Conservation (phyloP, 805 yeast genomes). For the Candida insectorum region DNA sequence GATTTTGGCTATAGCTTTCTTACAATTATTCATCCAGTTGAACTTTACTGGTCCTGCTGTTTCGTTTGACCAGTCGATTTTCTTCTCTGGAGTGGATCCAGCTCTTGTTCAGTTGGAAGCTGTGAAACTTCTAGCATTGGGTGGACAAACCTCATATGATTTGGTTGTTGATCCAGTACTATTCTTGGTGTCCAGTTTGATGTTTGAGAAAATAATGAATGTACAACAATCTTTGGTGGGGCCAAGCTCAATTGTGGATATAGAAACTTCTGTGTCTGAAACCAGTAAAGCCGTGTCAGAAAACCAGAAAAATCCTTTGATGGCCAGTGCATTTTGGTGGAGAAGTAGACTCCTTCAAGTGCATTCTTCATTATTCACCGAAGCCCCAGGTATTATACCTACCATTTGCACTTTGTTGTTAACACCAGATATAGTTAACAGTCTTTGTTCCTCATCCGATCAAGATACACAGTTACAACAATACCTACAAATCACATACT, state of each 20-base stretch:
- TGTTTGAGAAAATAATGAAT: conserved; percentile 42
- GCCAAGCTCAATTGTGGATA: background rate
- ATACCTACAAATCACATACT: conserved; percentile 45
- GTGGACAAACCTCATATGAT: conserved; percentile 72
- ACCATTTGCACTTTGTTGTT: conserved; percentile 41
- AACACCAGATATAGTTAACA: conserved; percentile 26
- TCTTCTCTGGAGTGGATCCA: conserved; percentile 22
- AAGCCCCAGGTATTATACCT: conserved; percentile 51
- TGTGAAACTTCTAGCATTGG: conserved; percentile 43
- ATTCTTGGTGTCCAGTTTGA: conserved; percentile 23
- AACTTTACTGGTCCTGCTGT: conserved; percentile 83
- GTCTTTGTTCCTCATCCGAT: conserved; percentile 26
- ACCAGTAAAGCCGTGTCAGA: conserved; percentile 7
- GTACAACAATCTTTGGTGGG: conserved; percentile 14
- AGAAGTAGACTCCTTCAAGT: conserved; percentile 63
- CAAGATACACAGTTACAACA: conserved; percentile 26
- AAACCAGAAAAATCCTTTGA: conserved; percentile 24
- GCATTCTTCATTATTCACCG: conserved; percentile 62
- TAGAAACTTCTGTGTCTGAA: conserved; percentile 4
- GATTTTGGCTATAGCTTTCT: conserved; percentile 52
- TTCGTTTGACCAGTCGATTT: conserved; percentile 29
- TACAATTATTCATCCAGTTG: conserved; percentile 68
- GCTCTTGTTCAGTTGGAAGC: conserved; percentile 24
- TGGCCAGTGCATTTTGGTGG: conserved; percentile 70
- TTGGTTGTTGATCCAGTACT: conserved; percentile 37